phyloP scores from a whole-genome alignment of 1,284 basidiomycete species.

The Leucocoprinus gongylophorus region DNA sequence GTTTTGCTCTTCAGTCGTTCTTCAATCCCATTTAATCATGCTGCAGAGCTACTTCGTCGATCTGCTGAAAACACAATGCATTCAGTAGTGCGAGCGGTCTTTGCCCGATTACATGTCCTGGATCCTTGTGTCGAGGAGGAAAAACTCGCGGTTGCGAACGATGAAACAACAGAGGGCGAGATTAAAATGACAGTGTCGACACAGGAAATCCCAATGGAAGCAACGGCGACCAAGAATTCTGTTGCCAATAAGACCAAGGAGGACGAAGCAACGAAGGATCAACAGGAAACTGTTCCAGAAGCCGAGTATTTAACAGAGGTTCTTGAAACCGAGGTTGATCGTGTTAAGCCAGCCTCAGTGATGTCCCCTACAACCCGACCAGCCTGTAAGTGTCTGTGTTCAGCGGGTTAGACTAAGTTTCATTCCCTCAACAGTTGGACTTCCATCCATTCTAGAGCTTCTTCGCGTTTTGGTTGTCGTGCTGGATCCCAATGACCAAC shows the following conservation, averaged over 20 bases:
- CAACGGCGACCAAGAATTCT: slow-evolving; percentile 16
- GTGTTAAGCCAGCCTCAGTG: slow-evolving; percentile 10
- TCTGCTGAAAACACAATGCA: slow-evolving; percentile 97
- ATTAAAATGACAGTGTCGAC: slow-evolving; percentile 51
- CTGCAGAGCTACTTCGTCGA: slow-evolving; percentile 74
- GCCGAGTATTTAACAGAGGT: neutral
- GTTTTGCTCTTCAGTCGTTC: no score
- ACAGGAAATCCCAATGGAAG: slow-evolving; percentile 1
- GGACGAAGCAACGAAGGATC: neutral
- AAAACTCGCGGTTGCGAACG: slow-evolving; percentile 44
- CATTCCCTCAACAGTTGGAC: slow-evolving; percentile 53
- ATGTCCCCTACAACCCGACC: slow-evolving; percentile 25
- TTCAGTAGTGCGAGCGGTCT: slow-evolving; percentile 76
- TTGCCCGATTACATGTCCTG: slow-evolving; percentile 64
- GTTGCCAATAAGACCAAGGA: neutral
- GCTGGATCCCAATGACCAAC: slow-evolving; percentile 88
- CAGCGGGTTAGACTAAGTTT: slow-evolving; percentile 11
- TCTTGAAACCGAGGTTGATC: slow-evolving; percentile 9
- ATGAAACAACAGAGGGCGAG: slow-evolving; percentile 48
- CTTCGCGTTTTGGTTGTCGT: slow-evolving; percentile 93
- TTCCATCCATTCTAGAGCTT: slow-evolving; percentile 91
- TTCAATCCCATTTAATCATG: slow-evolving; percentile 9
- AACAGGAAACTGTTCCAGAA: neutral
- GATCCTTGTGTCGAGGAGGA: slow-evolving; percentile 63
- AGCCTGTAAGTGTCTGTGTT: slow-evolving; percentile 36